Conservation (phyloP, 2,329 filamentous ascomycete genomes). For the Periconia digitata region DNA sequence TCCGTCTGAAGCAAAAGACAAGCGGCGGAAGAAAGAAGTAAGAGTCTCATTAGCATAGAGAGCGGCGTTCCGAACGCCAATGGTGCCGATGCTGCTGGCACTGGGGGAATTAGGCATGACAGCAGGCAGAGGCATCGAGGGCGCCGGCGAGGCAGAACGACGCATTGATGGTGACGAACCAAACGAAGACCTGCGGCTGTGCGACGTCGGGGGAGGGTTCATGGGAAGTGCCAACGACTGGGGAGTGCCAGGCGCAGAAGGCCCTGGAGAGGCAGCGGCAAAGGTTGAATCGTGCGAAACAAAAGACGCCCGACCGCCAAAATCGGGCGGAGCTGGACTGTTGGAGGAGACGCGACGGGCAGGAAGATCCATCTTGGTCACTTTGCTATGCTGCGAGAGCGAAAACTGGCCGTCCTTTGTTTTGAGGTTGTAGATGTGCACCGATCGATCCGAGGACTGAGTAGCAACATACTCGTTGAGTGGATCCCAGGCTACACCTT, state of each 20-base stretch:
- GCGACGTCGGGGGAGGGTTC: conserved; percentile 91
- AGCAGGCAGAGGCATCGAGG: conserved; percentile 88
- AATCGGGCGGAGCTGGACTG: conserved; percentile 88
- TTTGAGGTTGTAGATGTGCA: conserved; percentile 95
- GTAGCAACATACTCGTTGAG: conserved; percentile 97
- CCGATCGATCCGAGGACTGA: conserved; percentile 95
- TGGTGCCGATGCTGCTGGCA: conserved; percentile 59
- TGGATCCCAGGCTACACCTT: conserved; percentile 97
- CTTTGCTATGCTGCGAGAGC: conserved; percentile 73
- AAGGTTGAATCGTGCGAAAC: conserved; percentile 57
- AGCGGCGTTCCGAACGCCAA: conserved; percentile 72
- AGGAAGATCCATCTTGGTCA: conserved; percentile 92
- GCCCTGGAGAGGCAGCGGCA: conserved; percentile 73
- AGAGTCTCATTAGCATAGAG: conserved; percentile 97
- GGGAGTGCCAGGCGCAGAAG: conserved; percentile 91
- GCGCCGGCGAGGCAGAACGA: conserved; percentile 88
- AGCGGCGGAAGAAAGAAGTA: conserved; percentile 91
- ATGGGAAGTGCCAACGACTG: conserved; percentile 87
- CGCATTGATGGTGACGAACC: conserved; percentile 74
- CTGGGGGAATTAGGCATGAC: conserved; percentile 95
- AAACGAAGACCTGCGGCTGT: conserved; percentile 94
- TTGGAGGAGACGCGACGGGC: conserved; percentile 84
- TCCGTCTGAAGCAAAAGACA: conserved; percentile 94
- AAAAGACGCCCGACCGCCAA: conserved; percentile 67
- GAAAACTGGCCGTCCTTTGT: conserved; percentile 96